Percentiles rank a stretch among this genome's conserved stretches.
Conservation (phyloP, 345 rosid genomes). For the Microthlaspi erraticum region DNA sequence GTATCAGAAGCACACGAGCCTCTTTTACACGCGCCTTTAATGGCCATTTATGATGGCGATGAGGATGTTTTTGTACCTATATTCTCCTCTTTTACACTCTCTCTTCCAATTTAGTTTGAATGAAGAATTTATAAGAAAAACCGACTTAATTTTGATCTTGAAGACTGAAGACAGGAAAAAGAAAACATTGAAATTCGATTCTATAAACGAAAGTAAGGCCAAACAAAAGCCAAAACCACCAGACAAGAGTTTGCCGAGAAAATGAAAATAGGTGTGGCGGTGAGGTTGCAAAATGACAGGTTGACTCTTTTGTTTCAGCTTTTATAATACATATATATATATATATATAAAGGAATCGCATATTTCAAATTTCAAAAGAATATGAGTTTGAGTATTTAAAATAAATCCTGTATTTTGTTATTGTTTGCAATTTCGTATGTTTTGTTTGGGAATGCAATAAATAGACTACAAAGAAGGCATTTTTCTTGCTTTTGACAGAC, state of each 20-base stretch:
- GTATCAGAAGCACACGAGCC: conserved; percentile 42
- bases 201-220: conserved; percentile 5
- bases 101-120: no score
- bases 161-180: neutral
- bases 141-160: neutral
- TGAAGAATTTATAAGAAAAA: no score
- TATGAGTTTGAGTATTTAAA: neutral
- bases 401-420: neutral
- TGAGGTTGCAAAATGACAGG: conserved; percentile 16
- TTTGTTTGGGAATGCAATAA: conserved; percentile 24
- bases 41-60: conserved; percentile 28
- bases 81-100: neutral
- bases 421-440: neutral
- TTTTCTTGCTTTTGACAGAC: conserved; percentile 23
- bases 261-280: conserved; percentile 19
- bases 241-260: conserved; percentile 15
- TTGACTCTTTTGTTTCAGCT: neutral
- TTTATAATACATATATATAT: no score
- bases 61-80: conserved; percentile 37
- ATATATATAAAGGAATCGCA: neutral
- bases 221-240: conserved; percentile 15
- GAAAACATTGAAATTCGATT: conserved; percentile 3
- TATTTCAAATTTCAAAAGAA: neutral
- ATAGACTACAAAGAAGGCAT: conserved; percentile 31
- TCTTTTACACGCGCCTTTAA: conserved; percentile 23